Evolutionary conservation across 495 filamentous ascomycete genomes (phyloP), one percentile per base, ranked within the genome.

Genomic region (Penicillium canescens): DNA sequence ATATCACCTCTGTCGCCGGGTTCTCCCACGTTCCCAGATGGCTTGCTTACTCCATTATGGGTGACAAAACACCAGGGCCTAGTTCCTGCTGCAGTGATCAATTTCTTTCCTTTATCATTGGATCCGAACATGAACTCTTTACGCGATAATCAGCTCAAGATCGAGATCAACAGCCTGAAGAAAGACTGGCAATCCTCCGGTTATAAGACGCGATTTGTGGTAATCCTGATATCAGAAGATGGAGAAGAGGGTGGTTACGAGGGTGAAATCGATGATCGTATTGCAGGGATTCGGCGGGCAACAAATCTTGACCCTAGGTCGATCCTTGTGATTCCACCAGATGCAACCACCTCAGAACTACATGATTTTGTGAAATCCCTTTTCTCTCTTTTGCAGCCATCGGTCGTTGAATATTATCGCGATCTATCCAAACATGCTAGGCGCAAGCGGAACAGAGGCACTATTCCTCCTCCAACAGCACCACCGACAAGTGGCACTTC

Each of bases 341-440:
- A 86, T 70, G 61, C 81, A 60, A 81, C 89, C 54, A 55, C 79
- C 65, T 73, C 78, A 70, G 76, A 86, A 70, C 46, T 87, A 61
- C 49, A 76, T 69, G 77, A 80, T 6, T 96, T 95, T 57, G 83
- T 81, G 6, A 76, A 78, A 21, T 82, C 82, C 3, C 63, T 89
- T 3, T 70, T 87, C 23, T 74, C 82, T 23, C 69, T 84, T 0
- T 55, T 90, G 16, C 81, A 86, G 52, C 83, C 87, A 2, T 61
- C 78, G 2, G 75, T 82, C 24, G 72, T 90, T 16, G 92, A 97
- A 59, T 93, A 96, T 67, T 97, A 96, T 67, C 78, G 92, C 9
- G 92, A 97, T 61, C 73, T 97, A 10, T 90, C 90, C 12, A 94
- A 95, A 48, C 92, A 96, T 72, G 75, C 86, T 3, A 80, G 92